These are phyloP conservation scores for Collybiopsis confluens DNA, from an alignment of 768 basidiomycete genomes.

Conservation along the genomic window DNA sequence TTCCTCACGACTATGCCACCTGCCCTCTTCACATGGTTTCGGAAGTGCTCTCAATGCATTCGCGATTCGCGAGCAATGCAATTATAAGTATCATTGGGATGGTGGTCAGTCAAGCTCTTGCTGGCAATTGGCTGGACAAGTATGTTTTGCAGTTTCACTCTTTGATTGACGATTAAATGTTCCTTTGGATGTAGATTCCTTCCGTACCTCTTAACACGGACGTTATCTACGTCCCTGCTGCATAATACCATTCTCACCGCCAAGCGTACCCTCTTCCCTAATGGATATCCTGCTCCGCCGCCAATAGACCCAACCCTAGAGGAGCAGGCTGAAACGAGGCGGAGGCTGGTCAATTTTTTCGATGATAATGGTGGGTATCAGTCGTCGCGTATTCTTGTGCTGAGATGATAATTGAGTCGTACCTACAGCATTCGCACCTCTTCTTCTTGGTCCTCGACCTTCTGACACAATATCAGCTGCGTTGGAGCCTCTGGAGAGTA, in stretches of 20 bases:
- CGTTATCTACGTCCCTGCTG: slow-evolving; percentile 48
- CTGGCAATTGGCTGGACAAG: slow-evolving; percentile 50
- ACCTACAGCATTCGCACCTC: slow-evolving; percentile 38
- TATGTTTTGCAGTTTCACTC: slow-evolving; percentile 19
- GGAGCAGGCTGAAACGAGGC: slow-evolving; percentile 63
- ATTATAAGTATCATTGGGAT: slow-evolving; percentile 44
- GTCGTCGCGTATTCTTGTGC: too few species aligned
- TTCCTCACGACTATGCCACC: slow-evolving; percentile 30
- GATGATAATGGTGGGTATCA: slow-evolving; percentile 28
- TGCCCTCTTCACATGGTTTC: slow-evolving; percentile 42
- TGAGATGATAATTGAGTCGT: too few species aligned
- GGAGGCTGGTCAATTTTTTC: slow-evolving; percentile 33
- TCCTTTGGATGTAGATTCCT: slow-evolving; percentile 45
- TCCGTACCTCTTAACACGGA: slow-evolving; percentile 57
- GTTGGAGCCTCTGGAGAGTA: slow-evolving; percentile 57
- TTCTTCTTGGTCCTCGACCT: slow-evolving; percentile 53
- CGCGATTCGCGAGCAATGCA: slow-evolving; percentile 45
- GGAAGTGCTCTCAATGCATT: slow-evolving; percentile 43
- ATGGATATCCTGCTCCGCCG: slow-evolving; percentile 77
- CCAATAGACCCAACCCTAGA: slow-evolving; percentile 73
- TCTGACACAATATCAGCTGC: slow-evolving; percentile 44
- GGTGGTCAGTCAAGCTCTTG: slow-evolving; percentile 16
- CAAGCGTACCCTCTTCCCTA: slow-evolving; percentile 79
- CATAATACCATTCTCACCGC: slow-evolving; percentile 48
- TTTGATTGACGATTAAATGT: neutral